phyloP scores from a whole-genome alignment of 179 eudicot genomes.

The Carnegiea gigantea region DNA sequence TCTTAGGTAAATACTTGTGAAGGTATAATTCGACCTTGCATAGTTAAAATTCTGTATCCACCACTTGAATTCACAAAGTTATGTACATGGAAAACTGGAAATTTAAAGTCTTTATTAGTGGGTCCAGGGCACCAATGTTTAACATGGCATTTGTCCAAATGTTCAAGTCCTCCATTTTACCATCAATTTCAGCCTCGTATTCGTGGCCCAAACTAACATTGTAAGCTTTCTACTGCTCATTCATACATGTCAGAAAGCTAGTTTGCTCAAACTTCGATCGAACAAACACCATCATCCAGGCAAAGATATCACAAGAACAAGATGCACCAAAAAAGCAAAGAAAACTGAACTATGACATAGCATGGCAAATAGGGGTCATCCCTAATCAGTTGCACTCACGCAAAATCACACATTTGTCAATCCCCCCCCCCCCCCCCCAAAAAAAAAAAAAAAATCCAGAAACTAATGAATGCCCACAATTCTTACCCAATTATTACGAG shows the following conservation, averaged over 20 bases:
- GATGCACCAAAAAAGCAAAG: neutral
- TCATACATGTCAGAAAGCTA: neutral
- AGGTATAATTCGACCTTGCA: too few species aligned
- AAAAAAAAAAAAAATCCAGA: neutral
- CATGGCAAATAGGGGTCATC: neutral
- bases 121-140: neutral
- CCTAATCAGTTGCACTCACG: neutral
- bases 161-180: neutral
- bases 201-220: neutral
- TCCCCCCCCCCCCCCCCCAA: neutral
- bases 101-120: too few species aligned
- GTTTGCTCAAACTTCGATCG: conserved; percentile 5
- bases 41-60: too few species aligned
- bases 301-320: neutral
- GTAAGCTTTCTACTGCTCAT: too few species aligned
- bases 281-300: neutral
- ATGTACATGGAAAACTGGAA: too few species aligned
- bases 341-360: neutral
- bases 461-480: conserved; percentile 21
- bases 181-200: neutral
- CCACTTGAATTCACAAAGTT: too few species aligned
- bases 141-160: neutral
- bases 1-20: too few species aligned
- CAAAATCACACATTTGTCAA: neutral
- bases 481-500: conserved; percentile 9